Conservation (phyloP, 2,329 filamentous ascomycete species). For the Colletotrichum camelliae region DNA sequence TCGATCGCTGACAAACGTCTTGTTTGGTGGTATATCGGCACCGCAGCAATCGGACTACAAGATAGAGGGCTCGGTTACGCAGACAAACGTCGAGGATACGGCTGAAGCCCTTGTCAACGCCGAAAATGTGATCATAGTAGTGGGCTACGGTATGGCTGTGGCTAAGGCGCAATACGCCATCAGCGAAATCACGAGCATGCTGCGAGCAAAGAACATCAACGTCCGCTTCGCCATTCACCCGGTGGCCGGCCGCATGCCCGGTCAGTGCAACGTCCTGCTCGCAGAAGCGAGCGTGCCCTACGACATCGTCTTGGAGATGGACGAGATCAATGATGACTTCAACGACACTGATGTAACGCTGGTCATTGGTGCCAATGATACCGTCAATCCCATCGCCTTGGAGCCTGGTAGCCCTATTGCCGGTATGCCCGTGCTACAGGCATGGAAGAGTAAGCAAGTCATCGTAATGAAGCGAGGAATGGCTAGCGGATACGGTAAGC, state of each 20-base stretch:
- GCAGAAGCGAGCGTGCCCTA: constrained; percentile 90
- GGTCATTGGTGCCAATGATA: constrained; percentile 92
- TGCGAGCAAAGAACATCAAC: constrained; percentile 78
- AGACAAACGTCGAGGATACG: constrained; percentile 81
- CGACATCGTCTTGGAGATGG: constrained; percentile 93
- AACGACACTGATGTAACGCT: constrained; percentile 83
- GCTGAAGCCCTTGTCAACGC: constrained; percentile 77
- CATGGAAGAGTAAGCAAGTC: constrained; percentile 93
- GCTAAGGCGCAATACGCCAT: constrained; percentile 93
- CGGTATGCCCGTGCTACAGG: constrained; percentile 90
- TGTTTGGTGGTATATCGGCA: constrained; percentile 82
- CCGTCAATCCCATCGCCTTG: constrained; percentile 87
- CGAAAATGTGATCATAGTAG: constrained; percentile 87
- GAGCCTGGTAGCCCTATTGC: constrained; percentile 85
- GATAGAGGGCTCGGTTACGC: constrained; percentile 80
- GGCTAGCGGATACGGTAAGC: constrained; percentile 83
- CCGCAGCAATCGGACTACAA: constrained; percentile 68
- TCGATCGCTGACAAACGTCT: constrained; percentile 83
- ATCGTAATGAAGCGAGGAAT: constrained; percentile 93
- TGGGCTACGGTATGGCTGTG: constrained; percentile 94
- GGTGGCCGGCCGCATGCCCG: constrained; percentile 90
- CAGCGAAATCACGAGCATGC: constrained; percentile 76
- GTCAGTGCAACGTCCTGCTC: constrained; percentile 89
- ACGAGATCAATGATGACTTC: constrained; percentile 95
- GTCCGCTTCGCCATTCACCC: constrained; percentile 92